Conservation (phyloP, 805 yeast genomes). For the Kazachstania africana region DNA sequence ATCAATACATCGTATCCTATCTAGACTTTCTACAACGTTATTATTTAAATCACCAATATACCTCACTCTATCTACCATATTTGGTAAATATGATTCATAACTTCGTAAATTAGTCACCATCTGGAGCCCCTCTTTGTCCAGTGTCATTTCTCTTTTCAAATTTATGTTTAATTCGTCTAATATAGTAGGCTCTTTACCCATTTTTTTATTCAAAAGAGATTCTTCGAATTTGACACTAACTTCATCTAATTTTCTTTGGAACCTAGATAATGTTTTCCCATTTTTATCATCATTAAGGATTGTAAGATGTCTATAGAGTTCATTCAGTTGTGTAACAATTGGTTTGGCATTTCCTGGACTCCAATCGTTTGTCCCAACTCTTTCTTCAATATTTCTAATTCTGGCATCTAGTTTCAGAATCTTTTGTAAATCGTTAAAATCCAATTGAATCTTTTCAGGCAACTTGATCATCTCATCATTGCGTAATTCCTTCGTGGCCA, state of each 20-base stretch:
- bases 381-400: slow-evolving; percentile 6
- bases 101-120: slow-evolving; percentile 6
- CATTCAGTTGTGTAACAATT: slow-evolving; percentile 21
- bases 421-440: slow-evolving; percentile 5
- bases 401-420: slow-evolving; percentile 11
- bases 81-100: slow-evolving; percentile 17
- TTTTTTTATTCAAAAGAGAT: slow-evolving; percentile 9
- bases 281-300: slow-evolving; percentile 16
- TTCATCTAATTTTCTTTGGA: slow-evolving; percentile 16
- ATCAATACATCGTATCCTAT: slow-evolving; percentile 12
- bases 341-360: background rate
- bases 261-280: slow-evolving; percentile 10
- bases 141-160: background rate
- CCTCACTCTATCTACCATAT: slow-evolving; percentile 17
- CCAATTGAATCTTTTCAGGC: slow-evolving; percentile 2
- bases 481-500: too few relatives aligned
- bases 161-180: slow-evolving; percentile 5
- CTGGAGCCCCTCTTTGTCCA: background rate
- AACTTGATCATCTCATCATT: background rate
- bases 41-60: slow-evolving; percentile 17
- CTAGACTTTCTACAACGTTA: slow-evolving; percentile 8
- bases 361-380: slow-evolving; percentile 3
- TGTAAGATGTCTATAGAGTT: slow-evolving; percentile 19
- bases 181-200: slow-evolving; percentile 3
- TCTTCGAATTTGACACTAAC: slow-evolving; percentile 23